phyloP scores from a whole-genome alignment of 2,329 filamentous ascomycete species.

The Pseudocercospora crystallina region DNA sequence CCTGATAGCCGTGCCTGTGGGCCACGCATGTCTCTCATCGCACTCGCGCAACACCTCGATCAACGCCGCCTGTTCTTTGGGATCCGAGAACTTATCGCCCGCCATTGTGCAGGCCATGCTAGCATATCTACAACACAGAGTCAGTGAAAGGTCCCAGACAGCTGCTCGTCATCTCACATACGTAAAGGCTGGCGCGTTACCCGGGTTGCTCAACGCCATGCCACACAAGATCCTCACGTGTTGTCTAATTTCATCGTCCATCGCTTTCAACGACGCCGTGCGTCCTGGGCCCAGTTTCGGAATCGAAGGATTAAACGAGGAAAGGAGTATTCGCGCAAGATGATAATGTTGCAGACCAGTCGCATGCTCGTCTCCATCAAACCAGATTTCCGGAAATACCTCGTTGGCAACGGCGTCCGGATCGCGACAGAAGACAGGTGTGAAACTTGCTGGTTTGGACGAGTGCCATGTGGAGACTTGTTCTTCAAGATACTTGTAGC shows the following conservation, averaged over 20 bases:
- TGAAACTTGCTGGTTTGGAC: slow-evolving; percentile 53
- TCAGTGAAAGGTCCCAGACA: too few relatives aligned
- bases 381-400: slow-evolving; percentile 60
- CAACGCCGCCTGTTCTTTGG: slow-evolving; percentile 50
- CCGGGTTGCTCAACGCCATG: slow-evolving; percentile 57
- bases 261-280: slow-evolving; percentile 40
- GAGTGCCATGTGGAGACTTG: slow-evolving; percentile 51
- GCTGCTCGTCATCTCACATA: too few relatives aligned
- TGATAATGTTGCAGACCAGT: slow-evolving; percentile 62
- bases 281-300: slow-evolving; percentile 50
- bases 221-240: slow-evolving; percentile 58
- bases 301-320: slow-evolving; percentile 56
- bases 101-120: slow-evolving; percentile 36
- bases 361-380: slow-evolving; percentile 58
- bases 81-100: slow-evolving; percentile 52
- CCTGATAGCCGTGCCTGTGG: slow-evolving; percentile 50
- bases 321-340: slow-evolving; percentile 57
- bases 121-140: too few relatives aligned
- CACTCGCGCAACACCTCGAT: slow-evolving; percentile 50
- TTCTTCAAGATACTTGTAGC: slow-evolving; percentile 48
- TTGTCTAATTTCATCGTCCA: slow-evolving; percentile 47
- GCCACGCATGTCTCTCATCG: slow-evolving; percentile 54
- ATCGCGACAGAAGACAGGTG: slow-evolving; percentile 53
- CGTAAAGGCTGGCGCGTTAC: slow-evolving; percentile 56
- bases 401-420: slow-evolving; percentile 34